Percentiles rank a stretch among this genome's conserved stretches.
Conservation (phyloP, 345 rosid species). For the Litchi chinensis region DNA sequence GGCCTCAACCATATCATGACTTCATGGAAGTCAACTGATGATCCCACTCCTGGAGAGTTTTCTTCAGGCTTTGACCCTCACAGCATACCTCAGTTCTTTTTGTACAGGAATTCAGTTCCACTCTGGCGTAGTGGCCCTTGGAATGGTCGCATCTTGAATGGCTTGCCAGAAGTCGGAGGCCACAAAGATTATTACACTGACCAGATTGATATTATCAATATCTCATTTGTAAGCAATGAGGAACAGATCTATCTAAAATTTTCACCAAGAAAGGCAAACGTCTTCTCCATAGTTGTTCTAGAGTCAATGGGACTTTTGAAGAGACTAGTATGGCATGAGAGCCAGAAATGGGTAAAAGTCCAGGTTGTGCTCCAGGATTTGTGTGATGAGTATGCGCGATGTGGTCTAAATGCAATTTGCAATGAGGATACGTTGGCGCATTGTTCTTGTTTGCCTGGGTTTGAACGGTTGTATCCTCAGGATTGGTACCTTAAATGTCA, state of each 20-base stretch:
- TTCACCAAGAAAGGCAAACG: not conserved
- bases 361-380: slow-evolving; percentile 11
- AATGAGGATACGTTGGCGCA: not conserved
- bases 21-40: slow-evolving; percentile 55
- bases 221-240: not conserved
- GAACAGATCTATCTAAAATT: not conserved
- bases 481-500: not conserved
- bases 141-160: slow-evolving; percentile 68
- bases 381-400: slow-evolving; percentile 24
- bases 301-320: not conserved
- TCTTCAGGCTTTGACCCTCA: slow-evolving; percentile 42
- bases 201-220: not conserved
- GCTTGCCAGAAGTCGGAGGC: slow-evolving; percentile 45
- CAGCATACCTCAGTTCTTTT: slow-evolving; percentile 49
- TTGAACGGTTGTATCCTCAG: not conserved
- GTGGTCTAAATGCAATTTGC: slow-evolving; percentile 24
- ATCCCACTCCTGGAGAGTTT: slow-evolving; percentile 50
- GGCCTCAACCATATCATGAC: slow-evolving; percentile 40
- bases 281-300: not conserved
- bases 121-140: slow-evolving; percentile 62
- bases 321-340: slow-evolving; percentile 11
- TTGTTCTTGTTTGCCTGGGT: slow-evolving; percentile 26
- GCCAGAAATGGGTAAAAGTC: slow-evolving; percentile 1
- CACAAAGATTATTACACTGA: too few species aligned
- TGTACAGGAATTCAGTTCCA: slow-evolving; percentile 35